Percentiles rank a stretch among this genome's conserved stretches.
These are phyloP conservation scores for Anthracocystis walkeri DNA, from an alignment of 1,284 basidiomycete species.

Conservation along the genomic window DNA sequence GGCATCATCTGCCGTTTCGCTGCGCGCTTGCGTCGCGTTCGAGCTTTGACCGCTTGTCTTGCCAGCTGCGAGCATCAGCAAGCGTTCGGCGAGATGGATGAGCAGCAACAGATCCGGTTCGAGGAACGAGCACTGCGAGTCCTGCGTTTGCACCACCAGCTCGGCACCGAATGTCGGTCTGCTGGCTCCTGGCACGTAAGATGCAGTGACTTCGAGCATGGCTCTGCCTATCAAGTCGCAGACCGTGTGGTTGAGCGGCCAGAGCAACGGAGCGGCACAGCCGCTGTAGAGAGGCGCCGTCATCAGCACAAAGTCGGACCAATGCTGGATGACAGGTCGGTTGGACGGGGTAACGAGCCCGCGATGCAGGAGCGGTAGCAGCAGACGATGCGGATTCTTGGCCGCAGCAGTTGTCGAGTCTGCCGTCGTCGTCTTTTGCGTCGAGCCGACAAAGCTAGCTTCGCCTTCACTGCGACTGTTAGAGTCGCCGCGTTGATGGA, in stretches of 20 bases:
- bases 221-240: constrained; percentile 79
- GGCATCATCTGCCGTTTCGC: background rate
- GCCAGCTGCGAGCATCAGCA: constrained; percentile 39
- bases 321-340: constrained; percentile 86
- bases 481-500: constrained; percentile 29
- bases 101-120: constrained; percentile 56
- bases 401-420: background rate
- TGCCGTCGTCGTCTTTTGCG: constrained; percentile 3
- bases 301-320: constrained; percentile 95
- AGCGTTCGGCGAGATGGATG: constrained; percentile 54
- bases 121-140: constrained; percentile 32
- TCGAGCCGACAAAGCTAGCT: background rate
- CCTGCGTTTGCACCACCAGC: constrained; percentile 29
- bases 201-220: constrained; percentile 73
- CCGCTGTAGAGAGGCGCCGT: constrained; percentile 85
- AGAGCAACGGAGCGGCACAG: constrained; percentile 77
- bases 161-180: constrained; percentile 48
- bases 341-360: constrained; percentile 80
- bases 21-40: background rate
- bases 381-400: constrained; percentile 72
- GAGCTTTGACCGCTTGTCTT: background rate
- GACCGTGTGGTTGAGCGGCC: constrained; percentile 83
- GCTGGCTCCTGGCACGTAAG: constrained; percentile 60
- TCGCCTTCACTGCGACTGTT: constrained; percentile 15
- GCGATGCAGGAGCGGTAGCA: constrained; percentile 83